Percentiles rank a stretch among this genome's conserved stretches.
Evolutionary conservation across 2,329 filamentous ascomycete genomes (phyloP).

Genomic region (Aspergillus ustus): DNA sequence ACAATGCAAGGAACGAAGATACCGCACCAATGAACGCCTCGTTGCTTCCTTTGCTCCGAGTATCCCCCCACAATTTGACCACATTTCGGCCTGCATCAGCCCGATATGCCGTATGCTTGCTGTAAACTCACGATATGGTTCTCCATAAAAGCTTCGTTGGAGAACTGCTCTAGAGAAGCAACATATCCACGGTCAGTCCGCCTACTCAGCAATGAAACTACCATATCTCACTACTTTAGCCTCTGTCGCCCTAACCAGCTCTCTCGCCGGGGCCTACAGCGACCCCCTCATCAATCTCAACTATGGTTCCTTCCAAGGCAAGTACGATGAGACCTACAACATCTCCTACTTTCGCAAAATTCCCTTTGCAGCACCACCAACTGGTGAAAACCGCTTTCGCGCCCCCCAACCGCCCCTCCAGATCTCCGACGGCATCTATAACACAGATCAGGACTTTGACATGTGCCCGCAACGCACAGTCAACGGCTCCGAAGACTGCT

Average conservation of each 20-base stretch:
- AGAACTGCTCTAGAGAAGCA: too few relatives aligned
- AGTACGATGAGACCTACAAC: constrained; percentile 58
- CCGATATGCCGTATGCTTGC: constrained; percentile 11
- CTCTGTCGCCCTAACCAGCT: constrained; percentile 14
- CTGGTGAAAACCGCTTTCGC: constrained; percentile 63
- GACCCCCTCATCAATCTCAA: constrained; percentile 49
- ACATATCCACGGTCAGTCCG: neutral
- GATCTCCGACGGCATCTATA: constrained; percentile 56
- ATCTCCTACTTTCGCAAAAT: constrained; percentile 65
- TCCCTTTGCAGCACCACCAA: constrained; percentile 64
- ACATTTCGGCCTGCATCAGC: constrained; percentile 20
- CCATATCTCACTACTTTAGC: neutral
- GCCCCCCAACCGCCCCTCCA: constrained; percentile 61
- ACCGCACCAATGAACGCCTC: constrained; percentile 33
- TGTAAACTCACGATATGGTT: neutral
- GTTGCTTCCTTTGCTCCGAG: constrained; percentile 3
- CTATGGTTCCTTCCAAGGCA: constrained; percentile 59
- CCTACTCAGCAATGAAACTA: constrained; percentile 18
- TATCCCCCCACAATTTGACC: neutral
- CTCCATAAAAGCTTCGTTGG: neutral
- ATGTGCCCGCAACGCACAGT: constrained; percentile 64
- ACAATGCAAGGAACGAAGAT: constrained; percentile 19
- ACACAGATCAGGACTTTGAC: constrained; percentile 60
- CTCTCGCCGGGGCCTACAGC: constrained; percentile 24
- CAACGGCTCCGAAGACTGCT: constrained; percentile 63